Evolutionary conservation across 2,329 filamentous ascomycete genomes (phyloP).

Genomic region (Aureobasidium subglaciale): DNA sequence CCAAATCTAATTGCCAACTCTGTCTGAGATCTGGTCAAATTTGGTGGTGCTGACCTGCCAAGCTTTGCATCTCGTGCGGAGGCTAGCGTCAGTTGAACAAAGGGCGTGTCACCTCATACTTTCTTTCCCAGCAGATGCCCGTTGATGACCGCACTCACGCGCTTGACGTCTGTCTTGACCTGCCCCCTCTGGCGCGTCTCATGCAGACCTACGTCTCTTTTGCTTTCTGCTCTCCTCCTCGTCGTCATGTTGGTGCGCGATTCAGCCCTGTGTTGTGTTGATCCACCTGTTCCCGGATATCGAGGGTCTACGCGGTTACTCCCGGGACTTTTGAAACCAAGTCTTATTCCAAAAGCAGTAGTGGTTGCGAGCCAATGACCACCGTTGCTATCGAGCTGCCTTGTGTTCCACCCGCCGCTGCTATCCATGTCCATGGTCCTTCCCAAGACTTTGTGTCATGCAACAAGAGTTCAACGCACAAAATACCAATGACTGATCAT

Average conservation of each 20-base stretch:
- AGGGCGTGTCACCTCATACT: constrained; percentile 9
- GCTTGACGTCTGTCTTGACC: constrained; percentile 3
- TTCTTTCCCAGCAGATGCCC: neutral
- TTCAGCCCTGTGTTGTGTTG: constrained; percentile 1
- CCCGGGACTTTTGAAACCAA: constrained; percentile 6
- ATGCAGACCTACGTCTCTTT: neutral
- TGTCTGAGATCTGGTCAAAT: constrained; percentile 7
- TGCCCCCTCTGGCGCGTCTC: neutral
- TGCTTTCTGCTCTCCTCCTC: neutral
- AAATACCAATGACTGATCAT: neutral
- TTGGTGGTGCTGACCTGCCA: constrained; percentile 9
- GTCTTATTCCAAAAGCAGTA: neutral
- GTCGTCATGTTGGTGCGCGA: neutral
- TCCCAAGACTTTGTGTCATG: constrained; percentile 3
- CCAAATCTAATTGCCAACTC: neutral
- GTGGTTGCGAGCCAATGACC: constrained; percentile 5
- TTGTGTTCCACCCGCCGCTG: neutral
- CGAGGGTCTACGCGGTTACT: constrained; percentile 5
- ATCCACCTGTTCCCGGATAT: neutral
- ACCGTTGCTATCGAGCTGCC: constrained; percentile 11
- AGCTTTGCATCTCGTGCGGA: constrained; percentile 5
- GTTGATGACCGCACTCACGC: constrained; percentile 1
- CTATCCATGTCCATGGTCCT: neutral
- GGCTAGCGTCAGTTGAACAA: constrained; percentile 10
- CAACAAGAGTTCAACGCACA: constrained; percentile 1